phyloP scores from a whole-genome alignment of 306 rosid genomes.

The Delonix regia region DNA sequence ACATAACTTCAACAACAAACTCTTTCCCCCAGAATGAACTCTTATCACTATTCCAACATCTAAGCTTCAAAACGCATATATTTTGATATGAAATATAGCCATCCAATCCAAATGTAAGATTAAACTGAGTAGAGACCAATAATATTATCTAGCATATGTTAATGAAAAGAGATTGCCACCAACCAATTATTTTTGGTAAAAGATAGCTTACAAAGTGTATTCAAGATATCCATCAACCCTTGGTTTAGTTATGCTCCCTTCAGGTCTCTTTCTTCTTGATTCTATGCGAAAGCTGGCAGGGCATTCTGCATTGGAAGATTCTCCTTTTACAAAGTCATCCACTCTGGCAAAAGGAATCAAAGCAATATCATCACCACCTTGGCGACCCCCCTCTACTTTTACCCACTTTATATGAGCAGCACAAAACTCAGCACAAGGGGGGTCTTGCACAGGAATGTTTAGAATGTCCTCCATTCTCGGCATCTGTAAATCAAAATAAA shows the following conservation, averaged over 20 bases:
- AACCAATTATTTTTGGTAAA: not conserved
- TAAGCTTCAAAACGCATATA: not conserved
- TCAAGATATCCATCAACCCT: constrained; percentile 89
- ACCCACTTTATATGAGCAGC: constrained; percentile 70
- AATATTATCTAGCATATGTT: constrained; percentile 7
- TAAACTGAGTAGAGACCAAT: not conserved
- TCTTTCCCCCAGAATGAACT: not conserved
- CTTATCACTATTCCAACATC: not conserved
- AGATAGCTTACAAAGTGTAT: constrained; percentile 62
- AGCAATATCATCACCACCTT: constrained; percentile 82
- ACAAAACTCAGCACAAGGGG: constrained; percentile 62
- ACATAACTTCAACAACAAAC: not conserved
- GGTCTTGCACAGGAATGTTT: constrained; percentile 79
- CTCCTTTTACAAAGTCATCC: constrained; percentile 80
- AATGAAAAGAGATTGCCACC: not conserved
- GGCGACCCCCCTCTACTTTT: constrained; percentile 81
- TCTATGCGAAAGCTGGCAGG: constrained; percentile 77
- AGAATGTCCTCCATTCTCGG: constrained; percentile 86
- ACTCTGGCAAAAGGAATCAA: constrained; percentile 75
- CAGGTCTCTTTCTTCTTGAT: constrained; percentile 71
- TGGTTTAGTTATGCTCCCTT: constrained; percentile 70
- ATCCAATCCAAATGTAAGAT: not conserved
- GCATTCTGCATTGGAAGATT: constrained; percentile 67
- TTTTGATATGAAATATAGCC: not conserved
- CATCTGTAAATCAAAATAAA: constrained; percentile 48